Conservation (phyloP, 345 rosid genomes). For the Toxicodendron radicans region DNA sequence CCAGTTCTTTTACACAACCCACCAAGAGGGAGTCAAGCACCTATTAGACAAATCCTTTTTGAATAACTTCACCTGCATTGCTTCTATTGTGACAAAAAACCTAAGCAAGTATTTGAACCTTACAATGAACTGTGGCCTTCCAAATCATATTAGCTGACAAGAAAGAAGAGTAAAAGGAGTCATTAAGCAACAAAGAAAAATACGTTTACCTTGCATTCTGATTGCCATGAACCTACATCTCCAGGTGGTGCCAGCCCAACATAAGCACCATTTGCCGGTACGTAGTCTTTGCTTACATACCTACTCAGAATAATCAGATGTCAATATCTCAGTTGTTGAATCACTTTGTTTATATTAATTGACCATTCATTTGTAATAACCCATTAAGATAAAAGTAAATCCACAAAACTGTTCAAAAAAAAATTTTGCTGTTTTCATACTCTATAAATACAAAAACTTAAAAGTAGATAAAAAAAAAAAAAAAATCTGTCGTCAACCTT, state of each 20-base stretch:
- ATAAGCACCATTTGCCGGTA: slow-evolving; percentile 54
- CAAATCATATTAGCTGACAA: neutral
- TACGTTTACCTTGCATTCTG: slow-evolving; percentile 56
- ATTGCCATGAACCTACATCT: slow-evolving; percentile 83
- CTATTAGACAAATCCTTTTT: no score
- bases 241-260: slow-evolving; percentile 83
- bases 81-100: neutral
- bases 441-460: neutral
- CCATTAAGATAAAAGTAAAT: neutral
- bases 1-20: no score
- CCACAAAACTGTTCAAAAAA: neutral
- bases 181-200: neutral
- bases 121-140: neutral
- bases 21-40: neutral
- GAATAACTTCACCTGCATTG: no score
- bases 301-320: slow-evolving; percentile 31
- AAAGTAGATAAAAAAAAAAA: no score
- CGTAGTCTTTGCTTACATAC: slow-evolving; percentile 42
- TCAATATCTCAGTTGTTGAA: slow-evolving; percentile 5
- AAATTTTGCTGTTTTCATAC: neutral
- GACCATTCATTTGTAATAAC: neutral
- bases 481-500: neutral
- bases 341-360: neutral
- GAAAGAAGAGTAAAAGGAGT: neutral
- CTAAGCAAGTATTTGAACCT: neutral